Conservation (phyloP, 768 basidiomycete species). For the Coprinopsis sp. region DNA sequence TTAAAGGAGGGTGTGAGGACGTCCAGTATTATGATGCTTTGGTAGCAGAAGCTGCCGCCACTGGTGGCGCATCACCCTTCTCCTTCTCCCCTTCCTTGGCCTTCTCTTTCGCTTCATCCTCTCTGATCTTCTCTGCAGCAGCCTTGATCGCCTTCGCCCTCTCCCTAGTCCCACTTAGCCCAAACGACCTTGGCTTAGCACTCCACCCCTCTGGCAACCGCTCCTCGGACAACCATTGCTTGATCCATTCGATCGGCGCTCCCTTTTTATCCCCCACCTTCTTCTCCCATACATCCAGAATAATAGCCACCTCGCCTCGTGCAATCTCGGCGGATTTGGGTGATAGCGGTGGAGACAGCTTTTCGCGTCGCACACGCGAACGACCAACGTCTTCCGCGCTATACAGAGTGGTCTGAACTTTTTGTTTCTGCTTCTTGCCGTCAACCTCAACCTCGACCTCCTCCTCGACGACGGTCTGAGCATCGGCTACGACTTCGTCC, state of each 20-base stretch:
- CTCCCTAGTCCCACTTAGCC: slow-evolving; percentile 31
- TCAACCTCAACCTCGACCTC: slow-evolving; percentile 17
- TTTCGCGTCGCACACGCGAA: slow-evolving; percentile 50
- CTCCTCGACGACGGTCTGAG: slow-evolving; percentile 25
- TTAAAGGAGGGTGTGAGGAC: too few species aligned
- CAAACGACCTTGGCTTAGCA: slow-evolving; percentile 32
- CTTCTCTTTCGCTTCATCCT: slow-evolving; percentile 14
- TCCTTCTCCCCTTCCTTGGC: too few species aligned
- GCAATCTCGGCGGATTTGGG: slow-evolving; percentile 54
- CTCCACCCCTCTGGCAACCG: slow-evolving; percentile 46
- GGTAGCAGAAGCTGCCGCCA: too few species aligned
- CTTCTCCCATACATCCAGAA: slow-evolving; percentile 51
- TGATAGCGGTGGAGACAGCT: slow-evolving; percentile 36
- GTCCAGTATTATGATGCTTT: too few species aligned
- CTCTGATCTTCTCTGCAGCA: slow-evolving; percentile 22
- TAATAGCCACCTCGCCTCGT: slow-evolving; percentile 63
- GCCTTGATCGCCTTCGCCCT: slow-evolving; percentile 25
- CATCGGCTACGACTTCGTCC: slow-evolving; percentile 32
- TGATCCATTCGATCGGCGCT: slow-evolving; percentile 41
- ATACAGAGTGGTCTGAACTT: too few species aligned
- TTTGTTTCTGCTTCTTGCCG: slow-evolving; percentile 16
- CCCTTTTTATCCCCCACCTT: slow-evolving; percentile 35
- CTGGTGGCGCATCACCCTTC: too few species aligned
- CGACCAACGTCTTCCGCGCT: slow-evolving; percentile 42
- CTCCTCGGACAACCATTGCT: slow-evolving; percentile 48